Conservation (phyloP, 2,329 filamentous ascomycete genomes). For the Coniochaeta prunicola region DNA sequence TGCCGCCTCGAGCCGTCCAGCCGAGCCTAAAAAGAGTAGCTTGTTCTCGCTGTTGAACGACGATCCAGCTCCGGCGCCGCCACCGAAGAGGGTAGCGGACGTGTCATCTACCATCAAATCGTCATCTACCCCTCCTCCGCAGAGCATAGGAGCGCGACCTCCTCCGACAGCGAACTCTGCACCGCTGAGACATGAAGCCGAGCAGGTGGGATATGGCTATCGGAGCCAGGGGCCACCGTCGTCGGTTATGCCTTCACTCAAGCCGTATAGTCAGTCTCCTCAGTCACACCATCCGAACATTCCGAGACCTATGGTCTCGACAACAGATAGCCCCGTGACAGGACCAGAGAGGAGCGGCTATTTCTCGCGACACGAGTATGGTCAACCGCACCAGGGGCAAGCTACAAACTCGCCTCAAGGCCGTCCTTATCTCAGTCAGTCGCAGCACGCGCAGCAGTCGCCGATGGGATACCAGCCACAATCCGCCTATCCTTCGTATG, state of each 20-base stretch:
- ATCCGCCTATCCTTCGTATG: conserved; percentile 37
- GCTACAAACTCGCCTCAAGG: conserved; percentile 19
- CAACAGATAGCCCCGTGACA: conserved; percentile 28
- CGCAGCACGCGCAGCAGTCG: conserved; percentile 13
- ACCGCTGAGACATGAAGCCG: conserved; percentile 41
- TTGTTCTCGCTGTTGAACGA: conserved; percentile 59
- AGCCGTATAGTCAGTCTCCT: conserved; percentile 45
- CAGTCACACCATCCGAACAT: conserved; percentile 38
- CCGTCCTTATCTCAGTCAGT: conserved; percentile 6
- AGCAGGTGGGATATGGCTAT: conserved; percentile 37
- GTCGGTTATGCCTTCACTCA: conserved; percentile 47
- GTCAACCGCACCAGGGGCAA: conserved; percentile 21
- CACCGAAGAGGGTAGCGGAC: conserved; percentile 42
- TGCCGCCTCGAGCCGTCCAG: conserved; percentile 30
- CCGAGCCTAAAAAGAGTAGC: conserved; percentile 54
- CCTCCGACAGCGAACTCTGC: conserved; percentile 30
- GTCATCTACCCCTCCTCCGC: conserved; percentile 46
- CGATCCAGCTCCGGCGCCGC: conserved; percentile 43
- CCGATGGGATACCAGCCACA: conserved; percentile 17
- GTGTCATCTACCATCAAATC: conserved; percentile 31
- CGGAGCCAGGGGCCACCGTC: conserved; percentile 29
- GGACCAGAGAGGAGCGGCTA: conserved; percentile 34
- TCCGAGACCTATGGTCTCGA: conserved; percentile 35
- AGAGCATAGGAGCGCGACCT: conserved; percentile 31
- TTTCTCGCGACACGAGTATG: conserved; percentile 31